Evolutionary conservation across 768 basidiomycete species (phyloP).

Genomic region (Lactifluus rugatus): DNA sequence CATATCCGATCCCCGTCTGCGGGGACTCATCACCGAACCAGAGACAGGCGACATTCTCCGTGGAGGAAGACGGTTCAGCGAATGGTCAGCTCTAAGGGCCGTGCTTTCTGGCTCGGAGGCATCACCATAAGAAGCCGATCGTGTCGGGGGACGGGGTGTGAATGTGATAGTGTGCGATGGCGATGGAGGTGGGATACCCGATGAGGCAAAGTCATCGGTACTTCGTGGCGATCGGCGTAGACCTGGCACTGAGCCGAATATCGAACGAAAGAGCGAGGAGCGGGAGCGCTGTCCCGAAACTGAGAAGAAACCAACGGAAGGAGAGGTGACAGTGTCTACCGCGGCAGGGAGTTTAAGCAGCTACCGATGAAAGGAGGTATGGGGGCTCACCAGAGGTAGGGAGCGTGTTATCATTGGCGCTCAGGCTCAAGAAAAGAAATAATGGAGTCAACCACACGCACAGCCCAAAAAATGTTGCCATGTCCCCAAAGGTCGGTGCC

Average conservation of each 20-base stretch:
- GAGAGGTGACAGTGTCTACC: not conserved
- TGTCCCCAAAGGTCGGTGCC: slow-evolving; percentile 46
- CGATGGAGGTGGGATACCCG: slow-evolving; percentile 21
- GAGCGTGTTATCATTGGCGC: slow-evolving; percentile 93
- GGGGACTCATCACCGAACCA: not conserved
- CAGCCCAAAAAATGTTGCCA: slow-evolving; percentile 73
- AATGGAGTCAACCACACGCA: slow-evolving; percentile 88
- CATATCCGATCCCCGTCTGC: slow-evolving; percentile 9
- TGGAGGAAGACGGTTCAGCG: slow-evolving; percentile 20
- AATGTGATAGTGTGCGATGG: slow-evolving; percentile 19
- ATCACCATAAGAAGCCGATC: slow-evolving; percentile 14
- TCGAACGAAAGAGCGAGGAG: slow-evolving; percentile 58
- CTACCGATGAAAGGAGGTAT: slow-evolving; percentile 22
- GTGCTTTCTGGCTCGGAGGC: slow-evolving; percentile 12
- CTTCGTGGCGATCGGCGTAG: slow-evolving; percentile 38
- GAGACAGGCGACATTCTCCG: slow-evolving; percentile 18
- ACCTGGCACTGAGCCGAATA: slow-evolving; percentile 38
- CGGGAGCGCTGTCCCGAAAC: slow-evolving; percentile 28
- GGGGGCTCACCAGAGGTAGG: slow-evolving; percentile 37
- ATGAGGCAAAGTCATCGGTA: slow-evolving; percentile 60
- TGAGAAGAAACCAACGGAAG: slow-evolving; percentile 20
- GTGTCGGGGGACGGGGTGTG: slow-evolving; percentile 16
- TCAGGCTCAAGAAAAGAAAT: slow-evolving; percentile 91
- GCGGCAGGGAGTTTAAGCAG: not conserved
- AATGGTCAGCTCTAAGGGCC: slow-evolving; percentile 19